phyloP scores from a whole-genome alignment of 192 early-diverging fungal genomes.

The Gonapodya sp. region DNA sequence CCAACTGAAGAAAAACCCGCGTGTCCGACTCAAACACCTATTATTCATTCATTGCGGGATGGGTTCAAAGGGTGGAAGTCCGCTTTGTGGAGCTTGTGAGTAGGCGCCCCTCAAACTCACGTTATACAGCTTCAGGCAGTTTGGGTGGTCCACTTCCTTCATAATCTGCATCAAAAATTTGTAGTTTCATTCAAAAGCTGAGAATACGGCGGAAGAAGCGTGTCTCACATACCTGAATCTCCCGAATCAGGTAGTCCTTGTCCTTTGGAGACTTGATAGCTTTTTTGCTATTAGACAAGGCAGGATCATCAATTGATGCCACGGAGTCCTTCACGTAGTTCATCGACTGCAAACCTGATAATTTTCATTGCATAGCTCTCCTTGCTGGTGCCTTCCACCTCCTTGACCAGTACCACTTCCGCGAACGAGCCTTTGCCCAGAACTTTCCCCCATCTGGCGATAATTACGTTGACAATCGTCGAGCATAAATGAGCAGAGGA shows the following conservation, averaged over 20 bases:
- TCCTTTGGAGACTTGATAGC: neutral
- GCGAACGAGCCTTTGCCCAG: neutral
- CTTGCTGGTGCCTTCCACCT: neutral
- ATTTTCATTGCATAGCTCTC: conserved; percentile 4
- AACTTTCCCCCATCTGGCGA: neutral
- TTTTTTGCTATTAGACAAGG: neutral
- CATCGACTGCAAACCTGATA: neutral
- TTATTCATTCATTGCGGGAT: too few species aligned
- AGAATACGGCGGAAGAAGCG: neutral
- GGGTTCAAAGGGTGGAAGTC: too few species aligned
- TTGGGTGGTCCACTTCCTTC: neutral
- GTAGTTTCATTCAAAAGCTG: neutral
- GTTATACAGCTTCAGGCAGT: neutral
- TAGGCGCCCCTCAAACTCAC: too few species aligned
- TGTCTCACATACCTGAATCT: neutral
- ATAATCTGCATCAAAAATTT: neutral
- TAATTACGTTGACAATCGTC: too few species aligned
- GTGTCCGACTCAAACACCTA: conserved; percentile 1
- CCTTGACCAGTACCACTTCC: neutral
- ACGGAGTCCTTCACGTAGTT: too few species aligned
- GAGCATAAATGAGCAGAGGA: neutral
- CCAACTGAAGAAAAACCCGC: neutral
- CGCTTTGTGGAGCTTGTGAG: too few species aligned
- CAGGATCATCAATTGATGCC: too few species aligned
- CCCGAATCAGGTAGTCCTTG: neutral